These are phyloP conservation scores for Coffea humblotiana DNA, from an alignment of 305 asterid genomes.

Conservation along the genomic window DNA sequence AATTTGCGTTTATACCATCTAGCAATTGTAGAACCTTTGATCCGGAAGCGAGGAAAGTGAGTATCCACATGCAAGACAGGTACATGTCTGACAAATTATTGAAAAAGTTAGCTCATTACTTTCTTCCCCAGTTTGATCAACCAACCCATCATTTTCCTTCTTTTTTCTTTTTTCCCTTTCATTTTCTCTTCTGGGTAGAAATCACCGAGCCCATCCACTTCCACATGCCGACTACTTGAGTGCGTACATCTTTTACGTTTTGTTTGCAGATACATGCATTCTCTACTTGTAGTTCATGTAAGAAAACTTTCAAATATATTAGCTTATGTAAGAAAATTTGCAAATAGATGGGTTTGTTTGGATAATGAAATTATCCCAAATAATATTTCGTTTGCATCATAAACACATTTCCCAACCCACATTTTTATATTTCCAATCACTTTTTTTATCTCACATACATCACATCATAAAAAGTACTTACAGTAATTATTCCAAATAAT, in stretches of 20 bases:
- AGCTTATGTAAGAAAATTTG: not conserved
- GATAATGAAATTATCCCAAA: no score
- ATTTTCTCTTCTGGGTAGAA: no score
- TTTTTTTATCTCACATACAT: no score
- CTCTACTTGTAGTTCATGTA: not conserved
- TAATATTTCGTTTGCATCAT: no score
- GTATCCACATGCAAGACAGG: slow-evolving; percentile 17
- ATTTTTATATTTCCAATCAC: no score
- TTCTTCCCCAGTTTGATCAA: not conserved
- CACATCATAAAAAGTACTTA: no score
- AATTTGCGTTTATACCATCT: no score
- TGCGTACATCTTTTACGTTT: not conserved
- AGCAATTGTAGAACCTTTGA: not conserved
- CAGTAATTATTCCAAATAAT: no score
- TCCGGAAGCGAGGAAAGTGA: not conserved
- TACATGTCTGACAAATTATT: slow-evolving; percentile 1
- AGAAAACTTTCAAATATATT: not conserved
- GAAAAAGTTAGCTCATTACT: not conserved
- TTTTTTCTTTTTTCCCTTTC: not conserved
- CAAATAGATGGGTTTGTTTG: no score
- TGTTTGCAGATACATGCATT: no score
- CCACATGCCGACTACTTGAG: not conserved
- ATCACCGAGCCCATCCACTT: not conserved
- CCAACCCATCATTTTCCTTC: not conserved
- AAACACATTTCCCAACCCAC: no score